phyloP scores from a whole-genome alignment of 2,329 filamentous ascomycete genomes.

The Botrytis medusae region DNA sequence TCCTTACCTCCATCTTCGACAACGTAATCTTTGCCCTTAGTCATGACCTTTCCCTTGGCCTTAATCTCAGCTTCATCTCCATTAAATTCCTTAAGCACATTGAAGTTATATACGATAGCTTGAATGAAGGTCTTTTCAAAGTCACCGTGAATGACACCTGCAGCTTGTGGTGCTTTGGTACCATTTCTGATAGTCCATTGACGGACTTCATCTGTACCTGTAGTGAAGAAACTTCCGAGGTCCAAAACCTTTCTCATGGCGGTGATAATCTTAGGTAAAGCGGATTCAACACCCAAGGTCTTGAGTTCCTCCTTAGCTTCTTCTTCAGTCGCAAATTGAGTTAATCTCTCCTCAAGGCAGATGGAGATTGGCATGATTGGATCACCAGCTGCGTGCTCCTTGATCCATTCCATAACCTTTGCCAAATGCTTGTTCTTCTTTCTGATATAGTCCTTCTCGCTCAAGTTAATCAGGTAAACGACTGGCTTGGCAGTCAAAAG shows the following conservation, averaged over 20 bases:
- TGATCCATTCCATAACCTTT: slow-evolving; percentile 93
- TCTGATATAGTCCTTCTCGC: slow-evolving; percentile 93
- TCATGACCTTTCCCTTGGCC: slow-evolving; percentile 94
- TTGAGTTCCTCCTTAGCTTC: slow-evolving; percentile 85
- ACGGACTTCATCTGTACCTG: slow-evolving; percentile 89
- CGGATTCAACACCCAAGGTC: slow-evolving; percentile 80
- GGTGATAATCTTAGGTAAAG: slow-evolving; percentile 84
- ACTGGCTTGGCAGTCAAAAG: slow-evolving; percentile 95
- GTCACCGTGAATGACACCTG: slow-evolving; percentile 96
- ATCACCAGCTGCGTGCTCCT: slow-evolving; percentile 82
- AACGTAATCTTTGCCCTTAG: slow-evolving; percentile 97
- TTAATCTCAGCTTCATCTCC: slow-evolving; percentile 88
- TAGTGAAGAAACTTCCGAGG: slow-evolving; percentile 96
- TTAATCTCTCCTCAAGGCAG: slow-evolving; percentile 87
- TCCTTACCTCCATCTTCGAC: slow-evolving; percentile 68
- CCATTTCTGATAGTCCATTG: slow-evolving; percentile 98
- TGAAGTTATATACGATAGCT: slow-evolving; percentile 89
- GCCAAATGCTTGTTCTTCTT: slow-evolving; percentile 99
- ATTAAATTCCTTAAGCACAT: slow-evolving; percentile 68
- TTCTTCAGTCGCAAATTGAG: slow-evolving; percentile 73
- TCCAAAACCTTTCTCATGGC: slow-evolving; percentile 92
- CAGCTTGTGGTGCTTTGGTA: slow-evolving; percentile 95
- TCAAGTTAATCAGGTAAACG: slow-evolving; percentile 95
- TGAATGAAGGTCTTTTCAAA: slow-evolving; percentile 99
- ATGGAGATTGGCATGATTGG: slow-evolving; percentile 93